Percentiles rank a stretch among this genome's conserved stretches.
phyloP scores from a whole-genome alignment of 305 asterid genomes.

The Fraxinus xanthoxyloides region DNA sequence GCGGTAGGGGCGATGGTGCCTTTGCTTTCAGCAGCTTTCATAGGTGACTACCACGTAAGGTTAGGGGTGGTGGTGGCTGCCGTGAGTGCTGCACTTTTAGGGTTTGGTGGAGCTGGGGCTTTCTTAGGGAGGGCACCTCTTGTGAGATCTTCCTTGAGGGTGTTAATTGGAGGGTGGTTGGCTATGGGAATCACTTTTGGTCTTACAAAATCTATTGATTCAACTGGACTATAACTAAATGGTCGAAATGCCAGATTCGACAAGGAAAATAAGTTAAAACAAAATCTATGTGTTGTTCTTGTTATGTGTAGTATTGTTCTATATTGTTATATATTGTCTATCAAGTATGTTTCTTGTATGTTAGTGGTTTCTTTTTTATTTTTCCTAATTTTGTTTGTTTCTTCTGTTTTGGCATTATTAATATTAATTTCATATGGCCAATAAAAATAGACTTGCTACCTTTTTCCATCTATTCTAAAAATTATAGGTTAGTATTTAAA shows the following conservation, averaged over 20 bases:
- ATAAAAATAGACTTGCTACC: too few relatives aligned
- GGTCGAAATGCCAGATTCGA: background rate
- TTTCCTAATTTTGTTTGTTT: too few relatives aligned
- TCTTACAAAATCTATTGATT: slow-evolving; percentile 30
- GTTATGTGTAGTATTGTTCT: too few relatives aligned
- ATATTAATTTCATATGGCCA: too few relatives aligned
- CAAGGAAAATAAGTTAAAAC: background rate
- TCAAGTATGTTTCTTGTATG: too few relatives aligned
- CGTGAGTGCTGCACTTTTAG: slow-evolving; percentile 36
- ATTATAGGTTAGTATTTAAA: too few relatives aligned
- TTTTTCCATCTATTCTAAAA: too few relatives aligned
- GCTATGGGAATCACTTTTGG: slow-evolving; percentile 52
- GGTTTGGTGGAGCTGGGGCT: slow-evolving; percentile 39
- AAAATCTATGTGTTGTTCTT: too few relatives aligned
- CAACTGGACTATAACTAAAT: background rate
- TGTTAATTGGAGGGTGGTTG: slow-evolving; percentile 42
- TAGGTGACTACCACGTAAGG: slow-evolving; percentile 29
- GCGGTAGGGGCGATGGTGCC: slow-evolving; percentile 42
- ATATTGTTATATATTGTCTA: too few relatives aligned
- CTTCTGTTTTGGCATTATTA: too few relatives aligned
- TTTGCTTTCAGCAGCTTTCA: slow-evolving; percentile 34
- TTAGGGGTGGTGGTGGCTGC: slow-evolving; percentile 34
- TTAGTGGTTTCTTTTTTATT: too few relatives aligned
- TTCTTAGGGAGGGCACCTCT: slow-evolving; percentile 35
- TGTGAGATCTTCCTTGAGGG: slow-evolving; percentile 34